Evolutionary conservation across 345 rosid genomes (phyloP).

Genomic region (Eucalyptus regnans): DNA sequence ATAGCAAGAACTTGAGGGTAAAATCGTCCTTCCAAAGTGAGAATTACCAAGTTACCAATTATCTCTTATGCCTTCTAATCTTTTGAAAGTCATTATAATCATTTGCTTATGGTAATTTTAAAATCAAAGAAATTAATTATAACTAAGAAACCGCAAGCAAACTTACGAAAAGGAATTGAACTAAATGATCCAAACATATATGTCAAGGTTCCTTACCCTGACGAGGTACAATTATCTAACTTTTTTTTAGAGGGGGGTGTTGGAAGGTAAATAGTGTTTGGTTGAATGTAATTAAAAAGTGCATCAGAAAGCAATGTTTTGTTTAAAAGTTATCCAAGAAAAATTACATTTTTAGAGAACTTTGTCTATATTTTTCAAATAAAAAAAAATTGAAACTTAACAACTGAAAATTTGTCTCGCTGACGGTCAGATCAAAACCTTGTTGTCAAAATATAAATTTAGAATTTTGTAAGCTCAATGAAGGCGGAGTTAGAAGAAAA

Average conservation of each 20-base stretch:
- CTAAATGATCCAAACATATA: neutral
- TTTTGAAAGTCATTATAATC: neutral
- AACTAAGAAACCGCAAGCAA: neutral
- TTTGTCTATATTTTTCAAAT: neutral
- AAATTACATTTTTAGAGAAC: neutral
- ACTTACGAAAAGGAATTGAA: neutral
- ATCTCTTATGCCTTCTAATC: neutral
- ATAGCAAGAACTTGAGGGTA: neutral
- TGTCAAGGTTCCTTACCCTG: accelerated
- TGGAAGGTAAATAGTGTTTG: neutral
- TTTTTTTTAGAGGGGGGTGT: neutral
- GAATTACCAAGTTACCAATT: neutral
- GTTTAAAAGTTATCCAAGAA: neutral
- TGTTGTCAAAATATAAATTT: neutral
- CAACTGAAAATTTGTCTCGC: accelerated
- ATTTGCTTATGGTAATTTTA: neutral
- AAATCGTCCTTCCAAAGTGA: neutral
- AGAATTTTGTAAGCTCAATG: neutral
- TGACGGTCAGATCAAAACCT: accelerated
- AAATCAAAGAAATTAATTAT: neutral
- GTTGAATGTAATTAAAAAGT: neutral
- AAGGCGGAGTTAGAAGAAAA: neutral
- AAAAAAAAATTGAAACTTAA: neutral
- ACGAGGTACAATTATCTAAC: accelerated
- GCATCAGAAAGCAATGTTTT: neutral